Percentiles rank a stretch among this genome's conserved stretches.
These are phyloP conservation scores for Gynostemma pentaphyllum DNA, from an alignment of 306 rosid genomes.

Conservation along the genomic window DNA sequence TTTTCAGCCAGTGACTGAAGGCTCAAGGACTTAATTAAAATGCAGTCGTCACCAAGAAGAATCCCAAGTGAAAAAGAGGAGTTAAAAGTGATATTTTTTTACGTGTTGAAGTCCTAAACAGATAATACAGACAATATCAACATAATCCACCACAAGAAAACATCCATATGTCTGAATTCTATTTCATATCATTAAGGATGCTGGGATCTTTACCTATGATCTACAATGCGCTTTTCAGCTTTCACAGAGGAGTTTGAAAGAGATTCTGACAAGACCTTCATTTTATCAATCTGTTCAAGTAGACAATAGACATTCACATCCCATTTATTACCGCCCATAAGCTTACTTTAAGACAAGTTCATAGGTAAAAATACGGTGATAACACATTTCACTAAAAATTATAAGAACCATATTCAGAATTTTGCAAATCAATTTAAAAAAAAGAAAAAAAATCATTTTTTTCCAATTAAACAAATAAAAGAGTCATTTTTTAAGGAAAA, in stretches of 20 bases:
- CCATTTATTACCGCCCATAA: neutral
- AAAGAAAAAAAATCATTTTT: too few species aligned
- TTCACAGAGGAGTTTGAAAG: constrained; percentile 82
- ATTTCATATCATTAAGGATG: neutral
- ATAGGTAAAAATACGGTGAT: neutral
- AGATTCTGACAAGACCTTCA: constrained; percentile 84
- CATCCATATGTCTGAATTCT: neutral
- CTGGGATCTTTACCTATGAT: constrained; percentile 49
- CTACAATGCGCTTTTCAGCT: constrained; percentile 92
- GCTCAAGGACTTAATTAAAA: neutral
- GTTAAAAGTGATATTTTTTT: neutral
- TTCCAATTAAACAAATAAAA: too few species aligned
- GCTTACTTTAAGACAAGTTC: neutral
- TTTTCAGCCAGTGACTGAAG: neutral
- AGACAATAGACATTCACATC: neutral
- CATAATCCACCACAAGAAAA: neutral
- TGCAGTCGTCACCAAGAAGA: neutral
- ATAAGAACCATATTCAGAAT: neutral
- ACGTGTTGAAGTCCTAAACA: neutral
- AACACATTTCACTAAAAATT: neutral
- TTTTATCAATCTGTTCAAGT: constrained; percentile 72
- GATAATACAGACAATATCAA: neutral
- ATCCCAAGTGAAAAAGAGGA: neutral
- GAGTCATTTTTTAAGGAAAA: neutral
- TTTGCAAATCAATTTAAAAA: too few species aligned